Conservation (phyloP, 2,329 filamentous ascomycete genomes). For the Fusarium sp. region DNA sequence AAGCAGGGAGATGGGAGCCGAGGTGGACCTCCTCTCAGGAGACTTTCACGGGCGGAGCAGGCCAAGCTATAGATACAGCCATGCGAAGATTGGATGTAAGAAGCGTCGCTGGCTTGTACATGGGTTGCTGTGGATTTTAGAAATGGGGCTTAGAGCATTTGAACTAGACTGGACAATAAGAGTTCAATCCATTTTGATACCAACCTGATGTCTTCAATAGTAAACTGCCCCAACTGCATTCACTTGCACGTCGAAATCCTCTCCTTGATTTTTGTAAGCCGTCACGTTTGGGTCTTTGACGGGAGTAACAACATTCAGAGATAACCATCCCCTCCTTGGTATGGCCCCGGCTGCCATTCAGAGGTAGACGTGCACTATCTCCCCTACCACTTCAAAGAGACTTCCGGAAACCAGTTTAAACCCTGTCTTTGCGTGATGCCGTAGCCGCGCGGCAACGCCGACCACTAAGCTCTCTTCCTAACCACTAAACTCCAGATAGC, state of each 20-base stretch:
- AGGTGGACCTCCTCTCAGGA: conserved; percentile 44
- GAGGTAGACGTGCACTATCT: background rate
- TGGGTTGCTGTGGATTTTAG: background rate
- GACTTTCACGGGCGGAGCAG: conserved; percentile 41
- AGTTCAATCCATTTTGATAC: background rate
- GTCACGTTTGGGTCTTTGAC: background rate
- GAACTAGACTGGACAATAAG: background rate
- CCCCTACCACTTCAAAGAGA: background rate
- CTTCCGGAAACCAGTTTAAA: too few relatives aligned
- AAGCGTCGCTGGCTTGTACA: background rate
- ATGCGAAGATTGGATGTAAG: background rate
- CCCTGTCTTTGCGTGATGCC: too few relatives aligned
- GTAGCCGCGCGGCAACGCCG: background rate
- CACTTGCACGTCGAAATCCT: too few relatives aligned
- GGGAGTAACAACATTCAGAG: background rate
- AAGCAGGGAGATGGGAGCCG: conserved; percentile 47
- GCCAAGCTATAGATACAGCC: conserved; percentile 36
- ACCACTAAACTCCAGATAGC: too few relatives aligned
- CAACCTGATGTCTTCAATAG: background rate
- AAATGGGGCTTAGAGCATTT: background rate
- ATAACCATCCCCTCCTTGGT: background rate
- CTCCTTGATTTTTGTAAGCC: too few relatives aligned
- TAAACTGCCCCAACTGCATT: background rate
- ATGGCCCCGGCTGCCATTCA: background rate
- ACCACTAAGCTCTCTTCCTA: too few relatives aligned